Conservation (phyloP, 1,284 basidiomycete species). For the Ceratobasidium sp. region DNA sequence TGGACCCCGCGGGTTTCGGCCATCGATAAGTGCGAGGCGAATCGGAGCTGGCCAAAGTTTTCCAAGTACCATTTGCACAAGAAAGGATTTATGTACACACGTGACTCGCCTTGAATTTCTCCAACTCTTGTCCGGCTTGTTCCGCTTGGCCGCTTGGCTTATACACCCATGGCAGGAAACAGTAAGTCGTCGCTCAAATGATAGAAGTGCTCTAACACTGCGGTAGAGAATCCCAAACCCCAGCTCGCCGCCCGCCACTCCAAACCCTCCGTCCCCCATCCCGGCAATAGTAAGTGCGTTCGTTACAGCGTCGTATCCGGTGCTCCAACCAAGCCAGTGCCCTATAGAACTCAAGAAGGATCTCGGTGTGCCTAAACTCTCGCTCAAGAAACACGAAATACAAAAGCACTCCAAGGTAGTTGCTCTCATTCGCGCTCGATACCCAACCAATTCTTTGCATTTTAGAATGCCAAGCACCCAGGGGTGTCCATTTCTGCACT, state of each 20-base stretch:
- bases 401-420: conserved; percentile 63
- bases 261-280: conserved; percentile 29
- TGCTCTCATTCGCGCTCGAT: conserved; percentile 48
- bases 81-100: conserved; percentile 1
- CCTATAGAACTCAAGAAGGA: conserved; percentile 77
- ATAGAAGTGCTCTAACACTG: neutral
- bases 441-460: neutral
- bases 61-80: neutral
- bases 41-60: neutral
- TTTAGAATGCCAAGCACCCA: conserved; percentile 21
- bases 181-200: neutral
- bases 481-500: conserved; percentile 5
- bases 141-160: neutral
- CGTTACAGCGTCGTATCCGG: neutral
- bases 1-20: neutral
- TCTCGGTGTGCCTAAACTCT: conserved; percentile 78
- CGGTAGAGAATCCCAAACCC: conserved; percentile 20
- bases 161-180: conserved; percentile 14
- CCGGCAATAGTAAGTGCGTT: conserved; percentile 15
- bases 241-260: conserved; percentile 22
- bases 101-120: neutral
- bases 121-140: conserved; percentile 2
- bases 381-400: conserved; percentile 53
- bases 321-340: neutral
- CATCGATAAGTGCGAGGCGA: neutral